These are phyloP conservation scores for Strombidium stylifer DNA, from an alignment of 73 alveolate genomes.

Conservation along the genomic window DNA sequence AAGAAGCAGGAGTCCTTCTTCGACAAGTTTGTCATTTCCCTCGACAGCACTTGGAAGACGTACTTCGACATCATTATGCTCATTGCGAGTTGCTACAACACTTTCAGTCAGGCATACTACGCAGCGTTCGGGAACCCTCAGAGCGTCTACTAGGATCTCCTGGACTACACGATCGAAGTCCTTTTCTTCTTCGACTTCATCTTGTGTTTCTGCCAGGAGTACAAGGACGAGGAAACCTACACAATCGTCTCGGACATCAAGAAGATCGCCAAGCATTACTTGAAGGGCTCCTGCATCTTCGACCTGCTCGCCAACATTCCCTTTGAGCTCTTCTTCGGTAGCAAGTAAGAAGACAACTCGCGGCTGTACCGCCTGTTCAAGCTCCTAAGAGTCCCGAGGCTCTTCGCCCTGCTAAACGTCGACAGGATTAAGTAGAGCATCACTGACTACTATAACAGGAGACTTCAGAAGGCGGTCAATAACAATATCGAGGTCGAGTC, in stretches of 20 bases:
- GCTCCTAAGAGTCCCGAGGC: conserved; percentile 11
- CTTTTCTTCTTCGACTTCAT: too few relatives aligned
- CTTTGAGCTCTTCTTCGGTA: not conserved
- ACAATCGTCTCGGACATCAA: too few relatives aligned
- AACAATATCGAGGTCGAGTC: too few relatives aligned
- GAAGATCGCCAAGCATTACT: too few relatives aligned
- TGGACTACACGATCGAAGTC: too few relatives aligned
- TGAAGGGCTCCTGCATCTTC: not conserved
- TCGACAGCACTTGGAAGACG: not conserved
- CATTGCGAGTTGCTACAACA: not conserved
- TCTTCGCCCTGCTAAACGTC: not conserved
- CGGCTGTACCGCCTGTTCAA: not conserved
- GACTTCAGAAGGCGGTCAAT: not conserved
- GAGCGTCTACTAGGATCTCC: not conserved
- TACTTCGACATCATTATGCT: conserved; percentile 3
- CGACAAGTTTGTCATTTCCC: not conserved
- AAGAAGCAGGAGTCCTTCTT: too few relatives aligned
- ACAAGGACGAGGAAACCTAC: too few relatives aligned
- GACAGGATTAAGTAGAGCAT: not conserved
- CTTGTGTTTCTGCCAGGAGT: too few relatives aligned
- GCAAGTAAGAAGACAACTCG: not conserved
- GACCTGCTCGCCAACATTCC: conserved; percentile 15
- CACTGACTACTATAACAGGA: conserved; percentile 2
- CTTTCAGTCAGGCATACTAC: conserved; percentile 1
- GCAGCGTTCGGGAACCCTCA: conserved; percentile 3